Evolutionary conservation across 2,329 filamentous ascomycete species (phyloP).

Genomic region (Colletotrichum costaricense): DNA sequence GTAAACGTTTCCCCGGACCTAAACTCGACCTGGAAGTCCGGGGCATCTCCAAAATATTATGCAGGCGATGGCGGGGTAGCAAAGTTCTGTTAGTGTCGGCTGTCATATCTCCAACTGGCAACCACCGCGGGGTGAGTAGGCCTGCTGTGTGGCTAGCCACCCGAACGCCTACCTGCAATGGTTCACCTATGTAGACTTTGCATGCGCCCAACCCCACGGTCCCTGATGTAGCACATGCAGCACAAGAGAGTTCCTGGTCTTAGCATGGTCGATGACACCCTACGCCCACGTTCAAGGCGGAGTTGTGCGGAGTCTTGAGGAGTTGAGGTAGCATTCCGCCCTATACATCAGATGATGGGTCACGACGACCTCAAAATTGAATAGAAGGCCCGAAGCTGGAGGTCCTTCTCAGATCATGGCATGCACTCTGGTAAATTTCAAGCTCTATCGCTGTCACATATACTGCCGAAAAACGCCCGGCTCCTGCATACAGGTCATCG

Average conservation of each 20-base stretch:
- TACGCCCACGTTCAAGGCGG: background rate
- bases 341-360: conserved; percentile 17
- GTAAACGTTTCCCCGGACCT: conserved; percentile 23
- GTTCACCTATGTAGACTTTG: no score
- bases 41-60: conserved; percentile 16
- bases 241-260: no score
- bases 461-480: conserved; percentile 12
- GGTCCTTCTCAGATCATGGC: no score
- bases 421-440: background rate
- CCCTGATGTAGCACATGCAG: background rate
- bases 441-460: no score
- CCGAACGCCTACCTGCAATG: background rate
- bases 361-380: background rate
- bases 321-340: conserved; percentile 2
- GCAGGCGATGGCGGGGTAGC: conserved; percentile 22
- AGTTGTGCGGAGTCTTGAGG: conserved; percentile 25
- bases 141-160: conserved; percentile 6
- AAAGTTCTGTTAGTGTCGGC: conserved; percentile 24
- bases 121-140: conserved; percentile 27
- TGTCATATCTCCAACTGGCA: conserved; percentile 23
- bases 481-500: background rate
- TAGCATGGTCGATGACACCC: background rate
- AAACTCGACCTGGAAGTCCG: conserved; percentile 24
- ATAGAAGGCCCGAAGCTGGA: conserved; percentile 19
- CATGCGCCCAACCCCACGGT: background rate